Evolutionary conservation across 495 filamentous ascomycete species (phyloP).

Genomic region (Penicillium parvum): DNA sequence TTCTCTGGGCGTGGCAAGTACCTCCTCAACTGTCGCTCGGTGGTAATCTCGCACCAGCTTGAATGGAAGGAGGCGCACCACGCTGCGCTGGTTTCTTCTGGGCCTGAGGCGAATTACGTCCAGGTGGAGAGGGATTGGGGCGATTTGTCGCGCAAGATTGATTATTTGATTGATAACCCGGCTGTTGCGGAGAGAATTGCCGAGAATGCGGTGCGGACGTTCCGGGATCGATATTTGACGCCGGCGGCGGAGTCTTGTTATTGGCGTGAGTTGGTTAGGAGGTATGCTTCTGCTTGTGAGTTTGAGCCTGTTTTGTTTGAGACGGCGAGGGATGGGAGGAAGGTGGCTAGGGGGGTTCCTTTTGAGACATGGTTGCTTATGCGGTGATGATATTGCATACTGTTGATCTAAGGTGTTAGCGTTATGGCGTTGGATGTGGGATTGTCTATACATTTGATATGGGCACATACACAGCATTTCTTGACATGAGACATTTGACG

Average conservation of each 20-base stretch:
- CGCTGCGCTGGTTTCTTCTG: conserved; percentile 34
- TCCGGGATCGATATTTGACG: conserved; percentile 57
- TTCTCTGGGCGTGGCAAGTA: conserved; percentile 59
- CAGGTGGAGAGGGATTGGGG: conserved; percentile 52
- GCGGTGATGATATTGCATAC: conserved; percentile 14
- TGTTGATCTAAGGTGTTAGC: too few species aligned
- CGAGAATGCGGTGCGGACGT: conserved; percentile 48
- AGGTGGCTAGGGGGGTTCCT: conserved; percentile 26
- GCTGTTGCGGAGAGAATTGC: conserved; percentile 51
- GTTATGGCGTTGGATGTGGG: too few species aligned
- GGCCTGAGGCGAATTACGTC: conserved; percentile 57
- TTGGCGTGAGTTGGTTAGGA: conserved; percentile 51
- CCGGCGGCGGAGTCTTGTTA: conserved; percentile 59
- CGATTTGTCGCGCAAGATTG: conserved; percentile 49
- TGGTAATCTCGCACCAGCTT: conserved; percentile 47
- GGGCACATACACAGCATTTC: too few species aligned
- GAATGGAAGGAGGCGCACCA: conserved; percentile 42
- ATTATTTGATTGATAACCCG: conserved; percentile 46
- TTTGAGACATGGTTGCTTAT: conserved; percentile 41
- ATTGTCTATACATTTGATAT: too few species aligned
- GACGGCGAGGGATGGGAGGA: conserved; percentile 22
- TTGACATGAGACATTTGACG: too few species aligned
- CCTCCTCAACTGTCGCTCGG: conserved; percentile 55
- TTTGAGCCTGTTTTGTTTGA: conserved; percentile 40
- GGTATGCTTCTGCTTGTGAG: conserved; percentile 41